These are phyloP conservation scores for Dipteronia dyeriana DNA, from an alignment of 345 rosid genomes.

Conservation along the genomic window DNA sequence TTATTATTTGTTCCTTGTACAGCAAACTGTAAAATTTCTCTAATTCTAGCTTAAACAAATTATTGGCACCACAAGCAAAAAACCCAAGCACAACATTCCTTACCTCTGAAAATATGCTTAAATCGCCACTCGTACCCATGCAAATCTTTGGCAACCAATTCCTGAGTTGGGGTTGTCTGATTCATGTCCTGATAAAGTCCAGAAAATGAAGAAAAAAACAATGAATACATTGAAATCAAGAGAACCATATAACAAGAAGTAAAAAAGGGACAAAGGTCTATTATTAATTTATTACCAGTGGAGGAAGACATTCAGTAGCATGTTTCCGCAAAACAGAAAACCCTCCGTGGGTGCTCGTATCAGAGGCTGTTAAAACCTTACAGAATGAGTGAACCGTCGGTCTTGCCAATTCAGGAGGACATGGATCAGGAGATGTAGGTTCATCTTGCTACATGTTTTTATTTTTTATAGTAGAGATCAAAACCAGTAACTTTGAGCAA, in stretches of 20 bases:
- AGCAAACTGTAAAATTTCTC: background rate
- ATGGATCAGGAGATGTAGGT: conserved; percentile 54
- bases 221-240: background rate
- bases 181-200: conserved; percentile 68
- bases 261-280: background rate
- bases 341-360: conserved; percentile 98
- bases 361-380: conserved; percentile 94
- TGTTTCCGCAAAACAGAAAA: conserved; percentile 90
- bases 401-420: conserved; percentile 43
- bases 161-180: conserved; percentile 89
- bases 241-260: background rate
- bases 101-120: conserved; percentile 94
- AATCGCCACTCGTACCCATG: conserved; percentile 95
- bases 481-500: conserved; percentile 10
- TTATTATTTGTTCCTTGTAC: background rate
- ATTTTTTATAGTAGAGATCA: background rate
- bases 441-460: conserved; percentile 46
- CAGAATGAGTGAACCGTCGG: conserved; percentile 68
- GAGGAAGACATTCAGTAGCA: conserved; percentile 93
- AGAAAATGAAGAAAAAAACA: conserved; percentile 10
- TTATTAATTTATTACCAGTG: conserved; percentile 71
- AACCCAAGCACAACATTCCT: background rate
- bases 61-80: background rate
- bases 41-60: background rate
- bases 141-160: conserved; percentile 85